Conservation (phyloP, 176 grass and related monocot species). For the Oryza meridionalis region DNA sequence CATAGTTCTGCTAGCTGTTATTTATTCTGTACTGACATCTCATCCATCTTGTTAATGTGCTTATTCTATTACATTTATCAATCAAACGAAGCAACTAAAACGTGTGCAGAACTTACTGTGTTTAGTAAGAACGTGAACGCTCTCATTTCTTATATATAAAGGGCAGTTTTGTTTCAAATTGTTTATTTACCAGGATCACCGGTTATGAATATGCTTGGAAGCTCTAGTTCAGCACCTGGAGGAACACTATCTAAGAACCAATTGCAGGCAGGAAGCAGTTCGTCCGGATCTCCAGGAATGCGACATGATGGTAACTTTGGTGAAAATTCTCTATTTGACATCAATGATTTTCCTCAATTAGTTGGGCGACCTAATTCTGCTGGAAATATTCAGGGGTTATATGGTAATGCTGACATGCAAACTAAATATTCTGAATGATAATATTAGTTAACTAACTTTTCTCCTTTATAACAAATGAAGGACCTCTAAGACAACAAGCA, state of each 20-base stretch:
- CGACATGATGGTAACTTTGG: slow-evolving; percentile 66
- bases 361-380: slow-evolving; percentile 79
- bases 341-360: slow-evolving; percentile 98
- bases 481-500: slow-evolving; percentile 75
- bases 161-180: background rate
- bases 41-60: background rate
- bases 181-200: slow-evolving; percentile 47
- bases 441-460: slow-evolving; percentile 23
- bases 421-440: slow-evolving; percentile 18
- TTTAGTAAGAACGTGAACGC: too few species aligned
- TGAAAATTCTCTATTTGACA: slow-evolving; percentile 88
- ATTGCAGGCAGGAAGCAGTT: slow-evolving; percentile 68
- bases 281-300: slow-evolving; percentile 81
- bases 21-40: background rate
- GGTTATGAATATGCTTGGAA: slow-evolving; percentile 86
- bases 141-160: background rate
- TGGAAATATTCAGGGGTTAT: slow-evolving; percentile 83
- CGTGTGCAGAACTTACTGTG: background rate
- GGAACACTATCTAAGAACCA: slow-evolving; percentile 72
- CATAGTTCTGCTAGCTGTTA: background rate
- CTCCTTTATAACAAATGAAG: slow-evolving; percentile 50
- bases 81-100: slow-evolving; percentile 15
- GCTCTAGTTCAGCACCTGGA: slow-evolving; percentile 68
- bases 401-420: slow-evolving; percentile 62
- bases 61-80: background rate